Conservation (phyloP, 2,329 filamentous ascomycete species). For the Fusarium annulatum region DNA sequence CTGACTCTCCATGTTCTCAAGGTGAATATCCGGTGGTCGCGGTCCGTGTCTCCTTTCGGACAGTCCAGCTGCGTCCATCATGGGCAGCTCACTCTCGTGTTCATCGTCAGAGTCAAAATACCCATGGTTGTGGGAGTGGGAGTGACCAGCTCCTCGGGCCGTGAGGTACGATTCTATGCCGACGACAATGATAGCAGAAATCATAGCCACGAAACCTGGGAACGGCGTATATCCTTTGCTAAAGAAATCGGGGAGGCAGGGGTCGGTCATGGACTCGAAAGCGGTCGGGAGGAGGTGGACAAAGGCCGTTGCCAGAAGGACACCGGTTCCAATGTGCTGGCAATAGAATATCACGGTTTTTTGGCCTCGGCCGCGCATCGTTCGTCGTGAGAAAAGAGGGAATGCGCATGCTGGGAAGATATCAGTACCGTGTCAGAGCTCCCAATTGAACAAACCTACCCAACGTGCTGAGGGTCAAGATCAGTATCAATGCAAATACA, state of each 20-base stretch:
- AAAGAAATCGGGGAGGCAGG: slow-evolving; percentile 82
- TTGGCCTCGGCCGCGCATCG: slow-evolving; percentile 67
- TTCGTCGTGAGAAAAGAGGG: slow-evolving; percentile 71
- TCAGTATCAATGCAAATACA: slow-evolving; percentile 74
- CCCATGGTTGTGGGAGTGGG: slow-evolving; percentile 64
- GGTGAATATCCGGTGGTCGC: slow-evolving; percentile 61
- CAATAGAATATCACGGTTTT: slow-evolving; percentile 72
- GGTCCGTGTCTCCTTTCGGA: slow-evolving; percentile 53
- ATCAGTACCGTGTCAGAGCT: slow-evolving; percentile 2
- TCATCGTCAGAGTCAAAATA: slow-evolving; percentile 62
- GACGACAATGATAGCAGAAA: slow-evolving; percentile 83
- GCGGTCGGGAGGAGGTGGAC: slow-evolving; percentile 79
- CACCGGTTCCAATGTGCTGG: slow-evolving; percentile 83
- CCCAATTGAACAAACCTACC: slow-evolving; percentile 52
- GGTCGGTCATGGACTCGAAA: slow-evolving; percentile 73
- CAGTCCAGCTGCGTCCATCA: slow-evolving; percentile 47
- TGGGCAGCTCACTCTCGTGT: slow-evolving; percentile 48
- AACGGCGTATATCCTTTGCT: slow-evolving; percentile 82
- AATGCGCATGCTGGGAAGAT: slow-evolving; percentile 68
- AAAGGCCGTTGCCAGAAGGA: slow-evolving; percentile 87
- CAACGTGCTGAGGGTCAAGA: slow-evolving; percentile 69
- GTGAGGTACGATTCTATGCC: slow-evolving; percentile 91
- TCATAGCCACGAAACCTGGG: slow-evolving; percentile 84
- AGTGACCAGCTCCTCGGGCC: slow-evolving; percentile 71
- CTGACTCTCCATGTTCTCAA: slow-evolving; percentile 64